phyloP scores from a whole-genome alignment of 306 rosid genomes.

The Macrotyloma uniflorum region DNA sequence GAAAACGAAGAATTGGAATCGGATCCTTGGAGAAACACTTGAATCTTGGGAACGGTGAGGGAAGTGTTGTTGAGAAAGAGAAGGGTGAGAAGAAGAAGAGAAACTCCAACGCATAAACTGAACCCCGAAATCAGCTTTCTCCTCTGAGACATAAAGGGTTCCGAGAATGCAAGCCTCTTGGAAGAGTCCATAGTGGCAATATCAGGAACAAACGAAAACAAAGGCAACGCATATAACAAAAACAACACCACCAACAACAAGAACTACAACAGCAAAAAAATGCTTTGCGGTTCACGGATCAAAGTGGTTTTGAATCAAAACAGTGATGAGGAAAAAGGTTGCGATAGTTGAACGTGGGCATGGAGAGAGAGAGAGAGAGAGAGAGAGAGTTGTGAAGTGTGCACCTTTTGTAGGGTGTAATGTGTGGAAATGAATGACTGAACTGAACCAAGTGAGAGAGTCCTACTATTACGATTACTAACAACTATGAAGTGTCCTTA shows the following conservation, averaged over 20 bases:
- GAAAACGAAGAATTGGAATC: slow-evolving; percentile 42
- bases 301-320: slow-evolving; percentile 18
- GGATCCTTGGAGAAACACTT: slow-evolving; percentile 50
- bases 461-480: not conserved
- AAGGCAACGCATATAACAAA: not conserved
- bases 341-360: not conserved
- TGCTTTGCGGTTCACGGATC: not conserved
- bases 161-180: slow-evolving; percentile 54
- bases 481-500: not conserved
- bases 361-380: not conserved
- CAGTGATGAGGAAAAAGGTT: not conserved
- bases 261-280: not conserved
- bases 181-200: slow-evolving; percentile 49
- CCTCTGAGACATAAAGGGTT: slow-evolving; percentile 51
- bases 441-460: not conserved
- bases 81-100: slow-evolving; percentile 52
- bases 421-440: too few relatives aligned
- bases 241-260: too few relatives aligned
- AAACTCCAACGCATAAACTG: slow-evolving; percentile 63
- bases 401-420: not conserved
- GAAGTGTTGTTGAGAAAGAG: slow-evolving; percentile 49
- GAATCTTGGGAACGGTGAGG: slow-evolving; percentile 37
- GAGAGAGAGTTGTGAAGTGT: not conserved
- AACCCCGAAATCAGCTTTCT: slow-evolving; percentile 74
- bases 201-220: not conserved